A percentile compares a stretch with the other conserved stretches of the same genome.
phyloP scores from a whole-genome alignment of 2,329 filamentous ascomycete species.

The Apiospora sp. region DNA sequence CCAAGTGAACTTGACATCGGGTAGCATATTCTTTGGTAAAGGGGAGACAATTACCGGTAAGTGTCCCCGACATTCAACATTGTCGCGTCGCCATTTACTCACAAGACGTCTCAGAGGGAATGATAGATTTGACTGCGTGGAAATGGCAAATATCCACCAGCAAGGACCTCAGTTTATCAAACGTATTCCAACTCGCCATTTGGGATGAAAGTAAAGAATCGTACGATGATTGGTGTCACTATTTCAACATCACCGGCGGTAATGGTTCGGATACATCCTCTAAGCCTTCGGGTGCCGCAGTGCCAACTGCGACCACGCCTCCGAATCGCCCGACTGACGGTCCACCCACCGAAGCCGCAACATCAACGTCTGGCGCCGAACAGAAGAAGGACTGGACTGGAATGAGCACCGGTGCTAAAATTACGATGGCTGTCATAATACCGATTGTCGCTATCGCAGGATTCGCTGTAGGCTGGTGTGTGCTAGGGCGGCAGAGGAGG shows the following conservation, averaged over 20 bases:
- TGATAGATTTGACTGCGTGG: neutral
- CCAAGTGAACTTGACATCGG: neutral
- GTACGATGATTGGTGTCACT: neutral
- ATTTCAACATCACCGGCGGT: neutral
- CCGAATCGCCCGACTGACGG: neutral
- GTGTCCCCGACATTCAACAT: neutral
- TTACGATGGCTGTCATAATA: neutral
- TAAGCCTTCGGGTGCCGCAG: neutral
- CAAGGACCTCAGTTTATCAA: neutral
- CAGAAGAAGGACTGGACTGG: conserved; percentile 1
- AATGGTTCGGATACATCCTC: neutral
- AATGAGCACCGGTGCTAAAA: neutral
- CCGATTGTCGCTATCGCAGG: neutral
- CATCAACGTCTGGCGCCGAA: neutral
- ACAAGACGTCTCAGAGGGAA: neutral
- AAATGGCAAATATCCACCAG: neutral
- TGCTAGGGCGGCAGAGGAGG: neutral
- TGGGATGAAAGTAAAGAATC: neutral
- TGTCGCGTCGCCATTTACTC: neutral
- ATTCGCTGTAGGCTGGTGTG: neutral
- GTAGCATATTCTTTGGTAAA: neutral
- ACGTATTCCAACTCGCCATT: neutral
- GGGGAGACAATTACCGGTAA: neutral
- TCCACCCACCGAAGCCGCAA: neutral
- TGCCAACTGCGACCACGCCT: neutral